Evolutionary conservation across 1,139 yeast species (phyloP).

Genomic region (Suhomyces choctaworum): DNA sequence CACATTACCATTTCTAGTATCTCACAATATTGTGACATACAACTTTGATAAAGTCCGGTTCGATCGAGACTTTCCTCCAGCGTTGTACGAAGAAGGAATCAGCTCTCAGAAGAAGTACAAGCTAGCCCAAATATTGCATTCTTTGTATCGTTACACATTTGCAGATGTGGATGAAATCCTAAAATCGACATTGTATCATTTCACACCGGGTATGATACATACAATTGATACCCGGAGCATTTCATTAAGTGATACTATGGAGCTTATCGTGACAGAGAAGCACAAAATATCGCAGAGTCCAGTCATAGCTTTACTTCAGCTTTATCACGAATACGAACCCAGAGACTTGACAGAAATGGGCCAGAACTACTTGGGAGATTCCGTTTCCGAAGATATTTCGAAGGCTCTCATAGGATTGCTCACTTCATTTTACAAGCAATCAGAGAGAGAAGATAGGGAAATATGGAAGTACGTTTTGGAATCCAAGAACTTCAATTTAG

Average conservation of each 20-base stretch:
- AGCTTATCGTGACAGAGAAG: slow-evolving; percentile 2
- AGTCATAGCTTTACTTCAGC: slow-evolving; percentile 7
- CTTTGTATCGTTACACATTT: slow-evolving; percentile 17
- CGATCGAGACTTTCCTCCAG: slow-evolving; percentile 13
- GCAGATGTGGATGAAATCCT: slow-evolving; percentile 16
- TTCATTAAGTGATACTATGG: slow-evolving; percentile 8
- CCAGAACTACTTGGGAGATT: slow-evolving; percentile 8
- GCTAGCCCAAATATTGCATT: slow-evolving; percentile 14
- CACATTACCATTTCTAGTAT: slow-evolving; percentile 2
- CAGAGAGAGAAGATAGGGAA: slow-evolving; percentile 14
- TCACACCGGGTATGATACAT: slow-evolving; percentile 9
- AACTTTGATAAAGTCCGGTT: slow-evolving; percentile 2
- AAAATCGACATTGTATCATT: slow-evolving; percentile 12
- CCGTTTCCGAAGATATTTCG: slow-evolving; percentile 13
- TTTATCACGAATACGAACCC: slow-evolving; percentile 14
- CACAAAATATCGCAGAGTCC: slow-evolving; percentile 5
- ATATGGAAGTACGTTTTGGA: slow-evolving; percentile 24
- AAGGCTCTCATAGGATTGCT: slow-evolving; percentile 15
- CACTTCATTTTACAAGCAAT: slow-evolving; percentile 13
- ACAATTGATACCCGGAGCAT: slow-evolving; percentile 3
- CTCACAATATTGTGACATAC: slow-evolving; percentile 2
- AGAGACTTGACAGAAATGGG: slow-evolving; percentile 12
- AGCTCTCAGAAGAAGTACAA: slow-evolving; percentile 16
- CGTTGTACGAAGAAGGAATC: slow-evolving; percentile 17
- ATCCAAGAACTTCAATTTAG: slow-evolving; percentile 20